Evolutionary conservation across 2,329 filamentous ascomycete species (phyloP).

Genomic region (Dactylella cylindrospora): DNA sequence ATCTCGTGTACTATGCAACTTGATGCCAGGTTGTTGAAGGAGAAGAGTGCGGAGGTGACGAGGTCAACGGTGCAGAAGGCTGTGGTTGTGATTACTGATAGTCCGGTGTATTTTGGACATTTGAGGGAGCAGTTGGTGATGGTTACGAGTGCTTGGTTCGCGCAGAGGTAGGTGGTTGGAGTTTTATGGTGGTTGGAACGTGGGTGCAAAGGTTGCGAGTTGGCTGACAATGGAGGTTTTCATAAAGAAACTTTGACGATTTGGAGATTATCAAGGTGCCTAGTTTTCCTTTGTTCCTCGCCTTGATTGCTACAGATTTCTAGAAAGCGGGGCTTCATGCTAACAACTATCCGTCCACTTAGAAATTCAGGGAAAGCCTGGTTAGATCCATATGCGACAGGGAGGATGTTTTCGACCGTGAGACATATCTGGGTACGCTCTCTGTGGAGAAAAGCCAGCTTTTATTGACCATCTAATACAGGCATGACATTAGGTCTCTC

Average conservation of each 20-base stretch:
- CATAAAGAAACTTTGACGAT: slow-evolving; percentile 75
- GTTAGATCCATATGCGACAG: slow-evolving; percentile 41
- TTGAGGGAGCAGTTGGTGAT: slow-evolving; percentile 84
- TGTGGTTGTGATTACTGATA: slow-evolving; percentile 91
- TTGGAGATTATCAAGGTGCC: slow-evolving; percentile 75
- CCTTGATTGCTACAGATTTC: background rate
- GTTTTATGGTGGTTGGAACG: slow-evolving; percentile 2
- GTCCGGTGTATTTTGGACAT: slow-evolving; percentile 78
- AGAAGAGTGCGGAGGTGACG: slow-evolving; percentile 86
- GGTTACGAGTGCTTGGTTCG: slow-evolving; percentile 95
- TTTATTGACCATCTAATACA: slow-evolving; percentile 41
- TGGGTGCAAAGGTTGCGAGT: background rate
- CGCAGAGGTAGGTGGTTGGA: slow-evolving; percentile 64
- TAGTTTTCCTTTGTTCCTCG: slow-evolving; percentile 27
- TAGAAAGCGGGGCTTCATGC: slow-evolving; percentile 14
- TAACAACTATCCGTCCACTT: slow-evolving; percentile 49
- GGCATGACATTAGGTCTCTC: slow-evolving; percentile 60
- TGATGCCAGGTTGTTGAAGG: slow-evolving; percentile 73
- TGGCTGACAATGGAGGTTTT: slow-evolving; percentile 18
- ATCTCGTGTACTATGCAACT: slow-evolving; percentile 94
- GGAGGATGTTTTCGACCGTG: slow-evolving; percentile 58
- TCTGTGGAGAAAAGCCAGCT: background rate
- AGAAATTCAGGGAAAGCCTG: slow-evolving; percentile 44
- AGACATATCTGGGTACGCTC: slow-evolving; percentile 78
- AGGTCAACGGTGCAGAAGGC: slow-evolving; percentile 97